These are phyloP conservation scores for Fusarium camptoceras DNA, from an alignment of 2,329 filamentous ascomycete genomes.

Conservation along the genomic window DNA sequence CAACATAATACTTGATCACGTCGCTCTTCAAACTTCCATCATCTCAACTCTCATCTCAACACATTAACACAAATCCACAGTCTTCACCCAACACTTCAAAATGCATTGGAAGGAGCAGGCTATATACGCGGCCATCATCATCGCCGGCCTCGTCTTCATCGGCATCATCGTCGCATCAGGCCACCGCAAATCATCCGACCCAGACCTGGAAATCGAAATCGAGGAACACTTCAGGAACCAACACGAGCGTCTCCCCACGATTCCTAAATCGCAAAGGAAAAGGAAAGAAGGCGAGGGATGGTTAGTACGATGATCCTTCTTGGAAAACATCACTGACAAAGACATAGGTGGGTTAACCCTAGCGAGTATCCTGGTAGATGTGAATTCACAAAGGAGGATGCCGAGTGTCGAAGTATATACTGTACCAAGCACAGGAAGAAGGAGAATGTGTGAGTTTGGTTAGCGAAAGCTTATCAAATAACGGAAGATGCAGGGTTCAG, in stretches of 20 bases:
- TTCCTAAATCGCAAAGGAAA: neutral
- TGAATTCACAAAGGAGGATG: neutral
- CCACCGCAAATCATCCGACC: neutral
- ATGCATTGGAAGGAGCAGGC: neutral
- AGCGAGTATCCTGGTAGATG: neutral
- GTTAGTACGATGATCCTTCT: rapidly evolving
- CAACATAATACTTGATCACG: no score
- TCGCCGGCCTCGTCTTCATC: neutral
- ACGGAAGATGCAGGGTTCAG: no score
- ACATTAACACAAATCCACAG: neutral
- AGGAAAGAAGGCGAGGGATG: neutral
- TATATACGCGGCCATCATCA: neutral
- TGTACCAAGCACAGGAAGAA: neutral
- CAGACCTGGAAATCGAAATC: neutral
- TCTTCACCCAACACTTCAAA: neutral
- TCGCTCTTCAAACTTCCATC: no score
- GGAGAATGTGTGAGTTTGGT: neutral
- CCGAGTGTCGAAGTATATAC: neutral
- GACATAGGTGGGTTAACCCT: neutral
- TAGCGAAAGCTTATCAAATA: neutral
- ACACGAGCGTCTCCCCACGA: neutral
- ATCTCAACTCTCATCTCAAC: neutral
- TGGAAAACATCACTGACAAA: rapidly evolving
- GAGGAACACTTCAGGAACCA: neutral
- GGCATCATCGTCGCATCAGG: neutral